Percentiles rank a stretch among this genome's conserved stretches.
phyloP scores from a whole-genome alignment of 2,329 filamentous ascomycete genomes.

The Teratosphaeria nubilosa region DNA sequence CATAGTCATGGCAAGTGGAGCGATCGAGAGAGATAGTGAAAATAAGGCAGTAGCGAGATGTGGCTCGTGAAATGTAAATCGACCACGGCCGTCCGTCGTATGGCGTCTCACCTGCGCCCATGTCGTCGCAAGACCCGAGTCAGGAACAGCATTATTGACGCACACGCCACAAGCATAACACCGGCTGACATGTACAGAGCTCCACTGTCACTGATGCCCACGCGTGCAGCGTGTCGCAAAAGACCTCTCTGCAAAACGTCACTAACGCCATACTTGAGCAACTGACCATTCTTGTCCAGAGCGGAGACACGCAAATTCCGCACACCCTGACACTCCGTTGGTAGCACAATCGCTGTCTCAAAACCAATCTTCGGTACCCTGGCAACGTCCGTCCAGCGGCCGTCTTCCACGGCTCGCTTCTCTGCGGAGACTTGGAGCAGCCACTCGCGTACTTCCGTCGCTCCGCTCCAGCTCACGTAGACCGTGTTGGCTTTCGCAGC shows the following conservation, averaged over 20 bases:
- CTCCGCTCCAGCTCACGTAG: constrained; percentile 21
- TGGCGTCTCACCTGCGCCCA: not conserved
- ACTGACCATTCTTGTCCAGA: not conserved
- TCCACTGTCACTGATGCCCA: not conserved
- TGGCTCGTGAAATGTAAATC: too few species aligned
- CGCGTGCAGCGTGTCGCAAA: not conserved
- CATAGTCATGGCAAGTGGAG: too few species aligned
- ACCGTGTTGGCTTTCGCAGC: constrained; percentile 3
- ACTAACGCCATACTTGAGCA: not conserved
- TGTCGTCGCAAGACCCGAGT: not conserved
- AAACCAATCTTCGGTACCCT: constrained; percentile 10
- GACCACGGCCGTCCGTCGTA: not conserved
- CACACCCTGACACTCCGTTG: not conserved
- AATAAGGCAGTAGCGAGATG: too few species aligned
- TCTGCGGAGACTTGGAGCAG: constrained; percentile 9
- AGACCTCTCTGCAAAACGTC: not conserved
- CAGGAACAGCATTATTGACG: not conserved
- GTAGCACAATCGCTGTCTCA: constrained; percentile 10
- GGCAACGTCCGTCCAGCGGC: constrained; percentile 10
- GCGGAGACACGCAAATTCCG: not conserved
- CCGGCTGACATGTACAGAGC: not conserved
- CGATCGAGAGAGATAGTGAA: too few species aligned
- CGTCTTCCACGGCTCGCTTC: constrained; percentile 1
- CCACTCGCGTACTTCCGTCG: constrained; percentile 16
- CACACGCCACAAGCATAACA: not conserved